Conservation (phyloP, 2,329 filamentous ascomycete species). For the Aspergillus nomiae region DNA sequence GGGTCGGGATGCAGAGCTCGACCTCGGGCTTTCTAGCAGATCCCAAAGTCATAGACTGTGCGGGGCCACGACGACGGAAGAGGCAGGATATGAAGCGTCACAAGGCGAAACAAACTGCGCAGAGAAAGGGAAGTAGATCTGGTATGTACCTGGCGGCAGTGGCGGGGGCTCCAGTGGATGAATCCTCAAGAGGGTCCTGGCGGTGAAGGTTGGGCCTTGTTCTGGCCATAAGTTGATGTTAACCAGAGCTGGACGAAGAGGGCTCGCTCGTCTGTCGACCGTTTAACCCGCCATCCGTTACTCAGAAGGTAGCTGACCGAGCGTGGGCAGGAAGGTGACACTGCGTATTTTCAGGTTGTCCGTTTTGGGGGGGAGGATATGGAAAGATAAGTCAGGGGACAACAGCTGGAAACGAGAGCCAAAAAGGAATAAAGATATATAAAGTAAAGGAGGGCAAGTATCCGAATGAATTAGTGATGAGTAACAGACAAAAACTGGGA, state of each 20-base stretch:
- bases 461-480: neutral
- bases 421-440: neutral
- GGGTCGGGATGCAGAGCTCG: slow-evolving; percentile 1
- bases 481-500: slow-evolving; percentile 5
- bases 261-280: slow-evolving; percentile 35
- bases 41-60: slow-evolving; percentile 8
- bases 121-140: slow-evolving; percentile 23
- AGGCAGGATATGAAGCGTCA: slow-evolving; percentile 1
- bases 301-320: slow-evolving; percentile 17
- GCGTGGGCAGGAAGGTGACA: slow-evolving; percentile 25
- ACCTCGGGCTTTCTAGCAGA: slow-evolving; percentile 4
- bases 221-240: slow-evolving; percentile 50
- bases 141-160: slow-evolving; percentile 40
- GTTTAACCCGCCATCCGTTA: slow-evolving; percentile 48
- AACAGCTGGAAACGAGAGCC: neutral
- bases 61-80: slow-evolving; percentile 9
- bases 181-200: slow-evolving; percentile 47
- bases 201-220: slow-evolving; percentile 47
- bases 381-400: slow-evolving; percentile 10
- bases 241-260: slow-evolving; percentile 31
- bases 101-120: slow-evolving; percentile 6
- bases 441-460: neutral
- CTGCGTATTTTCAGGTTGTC: slow-evolving; percentile 11
- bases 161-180: slow-evolving; percentile 35
- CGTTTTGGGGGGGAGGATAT: slow-evolving; percentile 13